Evolutionary conservation across 2,329 filamentous ascomycete genomes (phyloP).

Genomic region (Sclerotinia spermophila): DNA sequence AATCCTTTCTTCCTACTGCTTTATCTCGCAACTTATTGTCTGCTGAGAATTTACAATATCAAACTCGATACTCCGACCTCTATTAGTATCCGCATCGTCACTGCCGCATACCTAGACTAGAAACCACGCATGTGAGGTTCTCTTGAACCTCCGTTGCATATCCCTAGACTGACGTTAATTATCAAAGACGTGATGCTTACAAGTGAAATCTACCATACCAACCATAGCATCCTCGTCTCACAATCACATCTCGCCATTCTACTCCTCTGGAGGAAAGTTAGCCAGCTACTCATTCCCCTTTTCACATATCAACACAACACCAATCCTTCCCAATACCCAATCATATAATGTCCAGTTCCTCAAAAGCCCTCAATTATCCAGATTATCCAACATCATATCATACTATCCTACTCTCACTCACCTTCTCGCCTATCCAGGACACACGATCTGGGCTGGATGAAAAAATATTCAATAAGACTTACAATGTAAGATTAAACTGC

Average conservation of each 20-base stretch:
- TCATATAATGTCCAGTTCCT: no score
- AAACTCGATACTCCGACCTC: rapidly evolving
- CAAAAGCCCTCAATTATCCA: no score
- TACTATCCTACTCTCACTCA: neutral
- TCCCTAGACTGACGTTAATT: neutral
- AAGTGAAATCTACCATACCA: no score
- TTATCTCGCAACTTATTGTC: neutral
- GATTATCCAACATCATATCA: no score
- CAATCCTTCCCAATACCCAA: neutral
- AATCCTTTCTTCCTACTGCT: neutral
- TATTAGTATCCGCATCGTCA: neutral
- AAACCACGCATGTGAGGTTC: neutral
- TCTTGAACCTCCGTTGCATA: neutral
- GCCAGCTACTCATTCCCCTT: no score
- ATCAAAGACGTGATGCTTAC: neutral
- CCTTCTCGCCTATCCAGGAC: neutral
- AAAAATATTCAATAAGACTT: no score
- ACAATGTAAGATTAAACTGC: no score
- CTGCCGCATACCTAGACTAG: neutral
- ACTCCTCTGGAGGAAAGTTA: neutral
- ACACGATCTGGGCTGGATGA: neutral
- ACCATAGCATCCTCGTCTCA: no score
- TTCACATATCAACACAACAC: neutral
- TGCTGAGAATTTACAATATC: neutral
- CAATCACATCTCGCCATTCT: neutral